Percentiles rank a stretch among this genome's conserved stretches.
These are phyloP conservation scores for Penicillium sp. DNA, from an alignment of 2,329 filamentous ascomycete species.

Conservation along the genomic window DNA sequence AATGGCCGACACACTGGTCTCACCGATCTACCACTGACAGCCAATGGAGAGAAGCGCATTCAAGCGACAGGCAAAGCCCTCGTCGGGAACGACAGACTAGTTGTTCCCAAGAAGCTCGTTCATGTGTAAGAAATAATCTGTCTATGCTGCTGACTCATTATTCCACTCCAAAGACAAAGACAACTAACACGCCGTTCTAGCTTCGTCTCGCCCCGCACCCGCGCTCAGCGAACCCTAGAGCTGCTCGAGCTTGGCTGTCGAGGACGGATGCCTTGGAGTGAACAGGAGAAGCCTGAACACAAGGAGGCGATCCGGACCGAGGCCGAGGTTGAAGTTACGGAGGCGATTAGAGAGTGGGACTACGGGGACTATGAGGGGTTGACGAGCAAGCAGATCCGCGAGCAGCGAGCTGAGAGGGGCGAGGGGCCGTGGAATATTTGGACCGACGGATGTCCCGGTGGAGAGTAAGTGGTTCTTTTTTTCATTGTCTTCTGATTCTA, in stretches of 20 bases:
- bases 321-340: constrained; percentile 58
- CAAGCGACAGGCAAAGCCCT: constrained; percentile 71
- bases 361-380: constrained; percentile 82
- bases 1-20: constrained; percentile 74
- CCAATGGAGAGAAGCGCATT: constrained; percentile 68
- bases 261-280: constrained; percentile 63
- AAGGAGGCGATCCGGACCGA: constrained; percentile 43
- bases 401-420: constrained; percentile 50
- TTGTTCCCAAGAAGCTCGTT: constrained; percentile 69
- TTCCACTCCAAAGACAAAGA: background rate
- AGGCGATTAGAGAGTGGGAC: constrained; percentile 74
- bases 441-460: constrained; percentile 75
- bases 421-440: constrained; percentile 69
- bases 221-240: constrained; percentile 83
- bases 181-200: constrained; percentile 26
- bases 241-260: constrained; percentile 65
- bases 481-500: background rate
- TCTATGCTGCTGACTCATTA: constrained; percentile 13
- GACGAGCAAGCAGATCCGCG: constrained; percentile 60
- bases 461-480: constrained; percentile 54
- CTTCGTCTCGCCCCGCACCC: constrained; percentile 77
- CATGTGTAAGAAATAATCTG: constrained; percentile 58
- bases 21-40: constrained; percentile 78
- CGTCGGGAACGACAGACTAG: constrained; percentile 72
- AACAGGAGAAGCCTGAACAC: constrained; percentile 21